Base-by-base conservation (phyloP, 2,329 filamentous ascomycete genomes). In the Trichophyton verrucosum region DNA sequence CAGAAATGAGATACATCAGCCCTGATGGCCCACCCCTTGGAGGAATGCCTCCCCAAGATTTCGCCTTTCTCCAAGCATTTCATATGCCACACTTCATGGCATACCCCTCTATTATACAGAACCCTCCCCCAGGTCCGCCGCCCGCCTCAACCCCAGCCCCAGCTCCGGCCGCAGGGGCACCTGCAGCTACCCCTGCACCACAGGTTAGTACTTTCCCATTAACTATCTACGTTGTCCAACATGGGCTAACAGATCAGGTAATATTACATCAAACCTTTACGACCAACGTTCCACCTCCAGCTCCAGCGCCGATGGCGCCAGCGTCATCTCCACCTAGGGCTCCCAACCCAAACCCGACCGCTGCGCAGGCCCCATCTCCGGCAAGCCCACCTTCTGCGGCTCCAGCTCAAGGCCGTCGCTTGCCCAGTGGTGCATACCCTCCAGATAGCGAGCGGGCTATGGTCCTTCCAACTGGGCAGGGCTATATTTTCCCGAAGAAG, bases 401-500 rank as follows among this genome's bases (percentile, higher is more conserved):
- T 74, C 79, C 9, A 15, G 61, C 75, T 80, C 64, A 15, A 24
- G 36, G n/a, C 22, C 33, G 55, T 44, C 36, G 36, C 63, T 70
- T 74, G 1, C 77, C 81, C 62, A 80, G 81, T 0, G 80, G 81
- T 0, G 75, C 78, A 30, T 79, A 82, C 64, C 73, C 86, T 72
- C 77, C 76, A 20, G 17, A 22, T 59, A 59, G 40, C 0, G 81
- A 83, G 51, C 82, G 82, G 22, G 55, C 66, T 33, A 47, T 68
- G 46, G 33, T 63, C 57, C 75, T 79, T 0, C 81, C 82, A 46
- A 80, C 80, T 62, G 83, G 85, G 66, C 81, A 81, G 0, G 84
- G 82, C 1, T 86, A 84, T 73, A 82, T 85, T 67, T 86, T 85
- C 71, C 78, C 81, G 0, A 66, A 73, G 0, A 76, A 81, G 64